These are phyloP conservation scores for Herpotrichia juniperi DNA, from an alignment of 2,329 filamentous ascomycete genomes.

Conservation along the genomic window DNA sequence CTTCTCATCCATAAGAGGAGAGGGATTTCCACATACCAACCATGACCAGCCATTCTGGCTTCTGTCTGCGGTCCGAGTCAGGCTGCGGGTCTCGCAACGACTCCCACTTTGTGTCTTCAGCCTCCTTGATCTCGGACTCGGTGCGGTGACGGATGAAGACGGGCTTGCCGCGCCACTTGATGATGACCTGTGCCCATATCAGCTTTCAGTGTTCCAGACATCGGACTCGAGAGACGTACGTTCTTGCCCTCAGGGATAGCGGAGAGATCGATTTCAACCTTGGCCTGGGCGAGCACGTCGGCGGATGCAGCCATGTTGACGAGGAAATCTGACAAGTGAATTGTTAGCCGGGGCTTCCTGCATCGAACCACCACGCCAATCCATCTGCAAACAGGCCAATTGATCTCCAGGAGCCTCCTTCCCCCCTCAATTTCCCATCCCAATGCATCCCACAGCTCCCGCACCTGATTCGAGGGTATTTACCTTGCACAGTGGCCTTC, in stretches of 20 bases:
- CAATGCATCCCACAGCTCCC: constrained; percentile 14
- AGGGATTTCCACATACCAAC: constrained; percentile 66
- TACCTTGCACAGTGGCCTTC: constrained; percentile 98
- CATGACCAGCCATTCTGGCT: constrained; percentile 99
- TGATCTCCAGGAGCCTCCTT: constrained; percentile 19
- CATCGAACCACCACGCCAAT: constrained; percentile 29
- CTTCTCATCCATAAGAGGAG: background rate
- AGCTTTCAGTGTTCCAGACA: constrained; percentile 15
- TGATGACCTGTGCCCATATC: constrained; percentile 73
- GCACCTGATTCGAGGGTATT: constrained; percentile 39
- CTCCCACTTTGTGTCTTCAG: constrained; percentile 84
- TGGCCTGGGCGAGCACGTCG: constrained; percentile 98
- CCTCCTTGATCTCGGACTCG: constrained; percentile 88
- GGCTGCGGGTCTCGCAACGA: constrained; percentile 87
- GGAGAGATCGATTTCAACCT: constrained; percentile 95
- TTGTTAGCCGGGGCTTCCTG: constrained; percentile 33
- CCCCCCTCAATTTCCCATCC: constrained; percentile 2
- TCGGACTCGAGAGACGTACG: constrained; percentile 61
- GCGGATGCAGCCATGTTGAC: constrained; percentile 99
- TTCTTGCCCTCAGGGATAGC: constrained; percentile 99
- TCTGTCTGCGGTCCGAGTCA: constrained; percentile 93
- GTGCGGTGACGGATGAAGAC: constrained; percentile 99
- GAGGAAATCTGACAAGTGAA: constrained; percentile 78
- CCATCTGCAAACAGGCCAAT: constrained; percentile 42
- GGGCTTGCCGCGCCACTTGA: constrained; percentile 99